A percentile compares a stretch with the other conserved stretches of the same genome.
phyloP scores from a whole-genome alignment of 2,329 filamentous ascomycete species.

The Colletotrichum liriopes region DNA sequence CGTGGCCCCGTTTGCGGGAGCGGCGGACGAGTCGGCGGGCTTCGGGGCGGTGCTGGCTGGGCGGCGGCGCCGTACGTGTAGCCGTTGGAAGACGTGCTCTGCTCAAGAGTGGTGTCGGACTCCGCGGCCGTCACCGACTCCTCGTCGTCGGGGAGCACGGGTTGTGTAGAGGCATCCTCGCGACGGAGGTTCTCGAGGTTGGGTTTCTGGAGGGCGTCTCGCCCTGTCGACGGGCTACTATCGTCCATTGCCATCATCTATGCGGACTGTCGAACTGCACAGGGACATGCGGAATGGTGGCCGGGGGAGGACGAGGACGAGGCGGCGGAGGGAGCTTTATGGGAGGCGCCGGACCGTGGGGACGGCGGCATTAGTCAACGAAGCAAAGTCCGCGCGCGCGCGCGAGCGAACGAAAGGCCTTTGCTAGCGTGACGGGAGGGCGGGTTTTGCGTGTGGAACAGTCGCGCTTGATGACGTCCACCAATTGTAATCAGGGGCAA shows the following conservation, averaged over 20 bases:
- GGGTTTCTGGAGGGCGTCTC: not conserved
- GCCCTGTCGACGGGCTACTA: not conserved
- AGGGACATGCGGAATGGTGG: not conserved
- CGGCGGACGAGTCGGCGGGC: not conserved
- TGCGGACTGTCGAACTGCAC: no score
- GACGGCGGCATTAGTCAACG: constrained; percentile 1
- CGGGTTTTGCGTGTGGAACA: constrained; percentile 5
- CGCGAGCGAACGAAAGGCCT: not conserved
- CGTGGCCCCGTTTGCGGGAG: not conserved
- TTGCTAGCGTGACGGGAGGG: constrained; percentile 1
- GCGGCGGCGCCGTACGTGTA: constrained; percentile 17
- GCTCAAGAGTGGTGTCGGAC: not conserved
- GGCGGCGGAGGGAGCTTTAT: not conserved
- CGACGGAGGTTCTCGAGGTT: not conserved
- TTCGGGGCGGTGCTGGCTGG: not conserved
- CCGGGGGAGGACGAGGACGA: no score
- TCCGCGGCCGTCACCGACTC: constrained; percentile 12
- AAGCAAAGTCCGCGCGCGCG: not conserved
- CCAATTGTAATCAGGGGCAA: constrained; percentile 4
- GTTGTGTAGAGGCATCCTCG: not conserved
- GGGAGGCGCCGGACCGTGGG: not conserved
- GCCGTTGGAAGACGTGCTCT: constrained; percentile 3
- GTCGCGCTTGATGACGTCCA: constrained; percentile 9
- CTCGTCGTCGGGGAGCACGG: constrained; percentile 14
- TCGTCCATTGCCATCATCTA: not conserved